Conservation (phyloP, 495 filamentous ascomycete genomes). For the Extremus antarcticus region DNA sequence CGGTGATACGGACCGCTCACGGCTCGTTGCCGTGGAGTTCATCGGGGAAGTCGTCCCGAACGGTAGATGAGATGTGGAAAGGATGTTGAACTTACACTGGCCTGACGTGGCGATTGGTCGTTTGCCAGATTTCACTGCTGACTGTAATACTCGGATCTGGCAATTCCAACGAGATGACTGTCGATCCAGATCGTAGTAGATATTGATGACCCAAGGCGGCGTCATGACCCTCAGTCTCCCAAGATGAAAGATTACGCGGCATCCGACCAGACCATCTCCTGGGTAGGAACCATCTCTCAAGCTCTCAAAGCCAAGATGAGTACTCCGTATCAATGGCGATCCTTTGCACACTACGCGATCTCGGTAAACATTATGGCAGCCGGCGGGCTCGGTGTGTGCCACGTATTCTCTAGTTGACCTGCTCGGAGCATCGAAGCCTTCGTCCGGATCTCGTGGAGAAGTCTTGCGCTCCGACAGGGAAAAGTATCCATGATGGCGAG, state of each 20-base stretch:
- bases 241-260: too few species aligned
- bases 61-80: conserved; percentile 1
- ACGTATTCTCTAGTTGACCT: too few species aligned
- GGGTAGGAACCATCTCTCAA: too few species aligned
- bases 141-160: neutral
- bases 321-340: too few species aligned
- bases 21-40: neutral
- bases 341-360: too few species aligned
- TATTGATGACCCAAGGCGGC: neutral
- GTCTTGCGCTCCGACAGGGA: neutral
- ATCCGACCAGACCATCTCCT: too few species aligned
- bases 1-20: neutral
- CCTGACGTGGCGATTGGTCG: neutral
- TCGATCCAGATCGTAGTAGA: neutral
- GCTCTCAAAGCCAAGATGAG: too few species aligned
- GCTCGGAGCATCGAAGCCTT: too few species aligned
- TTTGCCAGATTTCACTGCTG: neutral
- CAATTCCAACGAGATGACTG: neutral
- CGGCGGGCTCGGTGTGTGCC: too few species aligned
- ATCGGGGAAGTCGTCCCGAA: neutral
- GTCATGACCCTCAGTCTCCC: neutral
- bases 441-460: neutral
- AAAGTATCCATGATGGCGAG: neutral
- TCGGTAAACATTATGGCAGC: too few species aligned
- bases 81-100: neutral